Evolutionary conservation across 2,329 filamentous ascomycete genomes (phyloP).

Genomic region (Calonectria crousiana): DNA sequence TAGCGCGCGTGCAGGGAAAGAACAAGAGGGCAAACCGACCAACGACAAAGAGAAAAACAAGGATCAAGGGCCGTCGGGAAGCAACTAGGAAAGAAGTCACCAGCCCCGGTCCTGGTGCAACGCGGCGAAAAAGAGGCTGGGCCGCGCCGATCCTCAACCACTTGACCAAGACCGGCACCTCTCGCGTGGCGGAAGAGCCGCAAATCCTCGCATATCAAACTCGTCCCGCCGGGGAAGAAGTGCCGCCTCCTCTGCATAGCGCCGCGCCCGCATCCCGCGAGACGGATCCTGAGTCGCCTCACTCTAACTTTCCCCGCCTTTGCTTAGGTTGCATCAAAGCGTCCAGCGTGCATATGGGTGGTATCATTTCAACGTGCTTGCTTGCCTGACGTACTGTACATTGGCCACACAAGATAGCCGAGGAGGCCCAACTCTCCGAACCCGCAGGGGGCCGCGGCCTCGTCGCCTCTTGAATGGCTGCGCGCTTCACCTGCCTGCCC

Average conservation of each 20-base stretch:
- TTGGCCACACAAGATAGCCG: slow-evolving; percentile 10
- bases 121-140: background rate
- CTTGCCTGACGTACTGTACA: background rate
- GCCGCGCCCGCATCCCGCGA: background rate
- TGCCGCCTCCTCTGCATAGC: background rate
- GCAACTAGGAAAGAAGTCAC: background rate
- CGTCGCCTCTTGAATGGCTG: background rate
- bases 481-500: background rate
- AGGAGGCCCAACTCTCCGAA: background rate
- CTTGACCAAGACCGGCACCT: background rate
- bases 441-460: background rate
- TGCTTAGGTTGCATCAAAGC: slow-evolving; percentile 15
- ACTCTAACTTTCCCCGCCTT: slow-evolving; percentile 16
- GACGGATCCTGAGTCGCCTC: background rate
- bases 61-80: background rate
- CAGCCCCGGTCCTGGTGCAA: background rate
- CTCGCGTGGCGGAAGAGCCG: background rate
- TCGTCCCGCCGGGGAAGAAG: background rate
- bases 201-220: background rate
- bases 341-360: slow-evolving; percentile 17
- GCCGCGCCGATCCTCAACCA: background rate
- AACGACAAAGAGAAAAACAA: background rate
- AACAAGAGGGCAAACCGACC: background rate
- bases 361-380: slow-evolving; percentile 8
- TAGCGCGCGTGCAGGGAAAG: background rate